phyloP scores from a whole-genome alignment of 2,329 filamentous ascomycete species.

The Cercospora zeina region DNA sequence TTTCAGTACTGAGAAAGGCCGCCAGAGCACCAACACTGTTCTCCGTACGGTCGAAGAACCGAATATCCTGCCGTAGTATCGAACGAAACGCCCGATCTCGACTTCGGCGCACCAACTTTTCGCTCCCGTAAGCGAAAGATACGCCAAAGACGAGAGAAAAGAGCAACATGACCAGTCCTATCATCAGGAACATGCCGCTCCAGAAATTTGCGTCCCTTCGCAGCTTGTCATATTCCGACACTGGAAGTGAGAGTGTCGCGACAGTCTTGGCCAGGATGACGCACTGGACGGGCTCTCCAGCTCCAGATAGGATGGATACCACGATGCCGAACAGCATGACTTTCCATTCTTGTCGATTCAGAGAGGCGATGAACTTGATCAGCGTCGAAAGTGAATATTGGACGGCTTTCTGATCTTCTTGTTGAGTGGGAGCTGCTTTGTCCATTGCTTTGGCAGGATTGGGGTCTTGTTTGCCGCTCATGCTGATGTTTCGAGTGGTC shows the following conservation, averaged over 20 bases:
- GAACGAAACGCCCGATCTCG: slow-evolving; percentile 76
- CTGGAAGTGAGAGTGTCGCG: slow-evolving; percentile 62
- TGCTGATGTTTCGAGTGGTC: background rate
- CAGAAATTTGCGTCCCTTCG: slow-evolving; percentile 50
- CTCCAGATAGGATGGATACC: slow-evolving; percentile 73
- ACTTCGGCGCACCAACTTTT: slow-evolving; percentile 76
- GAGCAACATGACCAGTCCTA: slow-evolving; percentile 44
- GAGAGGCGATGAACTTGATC: slow-evolving; percentile 72
- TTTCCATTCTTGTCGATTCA: slow-evolving; percentile 70
- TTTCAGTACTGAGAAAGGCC: slow-evolving; percentile 49
- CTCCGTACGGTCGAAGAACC: slow-evolving; percentile 72
- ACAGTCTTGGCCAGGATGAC: slow-evolving; percentile 88
- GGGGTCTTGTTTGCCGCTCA: background rate
- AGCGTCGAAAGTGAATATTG: slow-evolving; percentile 70
- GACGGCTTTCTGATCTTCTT: background rate
- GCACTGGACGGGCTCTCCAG: slow-evolving; percentile 71
- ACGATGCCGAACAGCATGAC: slow-evolving; percentile 72
- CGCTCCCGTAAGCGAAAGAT: slow-evolving; percentile 76
- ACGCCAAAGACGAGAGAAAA: slow-evolving; percentile 59
- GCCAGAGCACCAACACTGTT: slow-evolving; percentile 47
- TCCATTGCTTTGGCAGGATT: background rate
- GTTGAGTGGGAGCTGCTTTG: background rate
- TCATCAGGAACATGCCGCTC: slow-evolving; percentile 56
- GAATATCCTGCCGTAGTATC: slow-evolving; percentile 85
- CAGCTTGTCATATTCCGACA: slow-evolving; percentile 44